Base-by-base conservation (phyloP, 2,329 filamentous ascomycete genomes). In the Paramyrothecium roridum region DNA sequence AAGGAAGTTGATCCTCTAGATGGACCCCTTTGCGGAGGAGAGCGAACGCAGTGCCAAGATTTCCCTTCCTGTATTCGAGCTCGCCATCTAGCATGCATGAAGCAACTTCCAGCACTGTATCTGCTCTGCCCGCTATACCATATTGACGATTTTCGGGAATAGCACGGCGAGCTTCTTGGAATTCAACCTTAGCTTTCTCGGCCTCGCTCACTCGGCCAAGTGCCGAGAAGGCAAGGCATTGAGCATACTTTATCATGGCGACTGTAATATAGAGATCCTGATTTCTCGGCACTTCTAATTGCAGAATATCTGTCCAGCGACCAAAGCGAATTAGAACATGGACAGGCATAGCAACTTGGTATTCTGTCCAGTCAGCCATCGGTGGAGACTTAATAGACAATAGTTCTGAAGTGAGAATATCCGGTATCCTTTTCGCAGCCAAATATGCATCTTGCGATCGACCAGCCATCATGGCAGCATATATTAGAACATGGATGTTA, bases 301-400 rank as follows among this genome's bases (percentile, higher is more conserved):
- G 70, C 19, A 87, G 68, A 34, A 91, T 77, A 1, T 90, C 85
- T 1, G 84, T 63, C 89, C 89, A 91, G 22, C 73, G 74, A 0
- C 89, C 89, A 60, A 92, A 92, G 0, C 89, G 83, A 43, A 92
- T 78, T 11, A 90, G 73, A 1, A 86, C 84, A 66, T 92, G 89
- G 8, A 87, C 74, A 2, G 82, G 79, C 63, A 89, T 83, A 2
- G 81, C 78, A 6, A 87, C 67, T 59, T 89, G 90, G 2, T 80
- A 80, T 68, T 91, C 89, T 1, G 90, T 71, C 83, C 86, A 91
- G 67, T 91, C 87, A 1, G 87, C 86, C 87, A 91, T 90, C 0
- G 86, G 86, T 0, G 86, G 86, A 30, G 37, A 43, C 16, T 48
- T 20, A n/a, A 48, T 48, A 6, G 17, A 13, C 7, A 48, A 4